These are phyloP conservation scores for Claviceps sp. DNA, from an alignment of 2,329 filamentous ascomycete species.

Conservation along the genomic window DNA sequence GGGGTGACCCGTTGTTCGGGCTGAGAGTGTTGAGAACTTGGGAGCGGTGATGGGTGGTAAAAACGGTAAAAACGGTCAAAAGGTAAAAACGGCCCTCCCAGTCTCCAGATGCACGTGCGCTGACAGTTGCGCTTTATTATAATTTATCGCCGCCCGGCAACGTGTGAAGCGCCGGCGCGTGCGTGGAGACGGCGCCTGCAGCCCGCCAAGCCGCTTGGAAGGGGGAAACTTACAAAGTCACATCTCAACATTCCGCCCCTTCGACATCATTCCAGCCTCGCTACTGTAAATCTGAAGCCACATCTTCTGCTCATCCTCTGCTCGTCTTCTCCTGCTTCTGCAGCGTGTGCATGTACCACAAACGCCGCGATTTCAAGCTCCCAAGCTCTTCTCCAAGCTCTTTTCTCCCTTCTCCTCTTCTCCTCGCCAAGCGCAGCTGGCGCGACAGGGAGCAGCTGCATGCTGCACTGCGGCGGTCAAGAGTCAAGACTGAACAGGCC, in stretches of 20 bases:
- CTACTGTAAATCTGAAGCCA: not conserved
- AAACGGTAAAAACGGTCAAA: too few species aligned
- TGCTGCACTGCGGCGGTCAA: slow-evolving; percentile 33
- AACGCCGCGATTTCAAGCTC: not conserved
- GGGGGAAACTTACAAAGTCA: slow-evolving; percentile 8
- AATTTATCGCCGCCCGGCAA: slow-evolving; percentile 26
- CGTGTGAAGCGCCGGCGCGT: slow-evolving; percentile 17
- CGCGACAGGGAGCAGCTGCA: slow-evolving; percentile 36
- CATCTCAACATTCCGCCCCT: slow-evolving; percentile 11
- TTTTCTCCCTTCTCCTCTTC: not conserved
- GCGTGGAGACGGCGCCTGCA: slow-evolving; percentile 17
- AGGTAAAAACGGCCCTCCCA: too few species aligned
- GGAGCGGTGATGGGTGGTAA: too few species aligned
- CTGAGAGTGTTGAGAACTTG: too few species aligned
- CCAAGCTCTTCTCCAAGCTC: slow-evolving; percentile 5
- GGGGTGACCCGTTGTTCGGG: too few species aligned
- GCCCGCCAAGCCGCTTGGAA: slow-evolving; percentile 5
- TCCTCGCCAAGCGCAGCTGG: slow-evolving; percentile 11
- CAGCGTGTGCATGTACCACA: not conserved
- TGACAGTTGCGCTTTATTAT: slow-evolving; percentile 6
- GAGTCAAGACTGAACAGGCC: slow-evolving; percentile 25
- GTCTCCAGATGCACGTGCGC: too few species aligned
- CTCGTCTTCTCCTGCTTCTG: not conserved
- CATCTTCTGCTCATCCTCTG: not conserved
- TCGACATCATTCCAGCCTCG: slow-evolving; percentile 7